These are phyloP conservation scores for Tolypocladium tropicale DNA, from an alignment of 2,329 filamentous ascomycete species.

Conservation along the genomic window DNA sequence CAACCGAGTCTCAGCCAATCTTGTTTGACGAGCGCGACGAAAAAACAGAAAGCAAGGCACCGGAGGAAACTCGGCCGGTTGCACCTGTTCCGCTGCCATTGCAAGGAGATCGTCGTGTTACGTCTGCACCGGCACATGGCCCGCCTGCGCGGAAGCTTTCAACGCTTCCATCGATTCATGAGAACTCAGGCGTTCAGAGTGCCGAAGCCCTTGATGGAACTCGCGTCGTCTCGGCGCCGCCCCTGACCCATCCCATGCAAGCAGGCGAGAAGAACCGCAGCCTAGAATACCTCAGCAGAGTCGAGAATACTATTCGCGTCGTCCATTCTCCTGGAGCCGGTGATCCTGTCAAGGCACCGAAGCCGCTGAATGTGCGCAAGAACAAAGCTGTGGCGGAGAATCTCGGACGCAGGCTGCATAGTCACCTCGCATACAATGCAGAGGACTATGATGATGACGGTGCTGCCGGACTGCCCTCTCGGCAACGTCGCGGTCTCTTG, in stretches of 20 bases:
- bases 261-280: slow-evolving; percentile 22
- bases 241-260: slow-evolving; percentile 20
- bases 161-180: slow-evolving; percentile 39
- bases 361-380: slow-evolving; percentile 32
- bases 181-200: slow-evolving; percentile 20
- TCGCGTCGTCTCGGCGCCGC: slow-evolving; percentile 37
- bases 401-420: slow-evolving; percentile 10
- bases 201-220: slow-evolving; percentile 20
- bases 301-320: slow-evolving; percentile 43
- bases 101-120: slow-evolving; percentile 32
- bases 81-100: slow-evolving; percentile 20
- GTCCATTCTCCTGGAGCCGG: slow-evolving; percentile 36
- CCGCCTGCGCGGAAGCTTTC: slow-evolving; percentile 26
- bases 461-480: slow-evolving; percentile 6
- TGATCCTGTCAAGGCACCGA: slow-evolving; percentile 23
- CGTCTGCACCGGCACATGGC: slow-evolving; percentile 40
- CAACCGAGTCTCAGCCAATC: slow-evolving; percentile 10
- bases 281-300: slow-evolving; percentile 33
- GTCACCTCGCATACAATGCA: slow-evolving; percentile 6
- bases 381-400: slow-evolving; percentile 16
- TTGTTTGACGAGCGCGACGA: slow-evolving; percentile 15
- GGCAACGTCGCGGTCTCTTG: slow-evolving; percentile 8
- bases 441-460: slow-evolving; percentile 9
- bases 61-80: slow-evolving; percentile 17
- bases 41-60: slow-evolving; percentile 8